Base-by-base conservation (phyloP, 352 stramenopile species). In the Globisporangium nunn region DNA sequence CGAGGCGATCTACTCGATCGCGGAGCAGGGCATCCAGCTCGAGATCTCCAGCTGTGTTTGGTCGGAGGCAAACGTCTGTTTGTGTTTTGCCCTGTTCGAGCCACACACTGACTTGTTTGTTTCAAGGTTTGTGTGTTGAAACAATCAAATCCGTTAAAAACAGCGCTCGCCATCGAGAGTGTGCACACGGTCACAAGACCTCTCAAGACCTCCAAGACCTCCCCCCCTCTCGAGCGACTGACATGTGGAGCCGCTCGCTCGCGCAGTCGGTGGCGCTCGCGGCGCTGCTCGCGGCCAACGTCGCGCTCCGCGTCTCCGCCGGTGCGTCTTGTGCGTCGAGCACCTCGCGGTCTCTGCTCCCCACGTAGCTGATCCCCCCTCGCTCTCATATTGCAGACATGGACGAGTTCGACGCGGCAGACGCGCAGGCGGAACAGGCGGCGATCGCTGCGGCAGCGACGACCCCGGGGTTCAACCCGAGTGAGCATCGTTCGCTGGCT, bases 1-100 rank as follows among this genome's bases (percentile, higher is more conserved):
- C 6, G 97, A 99, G 71, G 96, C 92, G 15, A 96, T 98, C 39
- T 99, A 99, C 74, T 97, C 97, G 14, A 97, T 99, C 64, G 95
- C 91, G 45, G 81, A 95, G 48, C 83, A 96, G 67, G 96, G 96
- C 53, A 96, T 98, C 61, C 82, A 93, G 59, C 90, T 98, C 66
- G 87, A 95, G 67, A 69, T 90, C 35, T 23, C 23, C 23, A 23
- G 23, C 23, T 23, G 23, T 23, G 23, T 23, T 23, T 23, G 23
- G 23, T 23, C 23, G 23, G 23, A 23, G 23, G 23, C 23, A 23
- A 23, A 23, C 23, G 23, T 23, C 23, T 23, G 23, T 23, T 23
- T 23, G 23, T 23, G 23, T 23, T 23, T 23, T 23, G 23, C 23
- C 23, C 23, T 23, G 23, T 23, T 23, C 23, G 23, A 23, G 23